A percentile compares a stretch with the other conserved stretches of the same genome.
Conservation (phyloP, 306 rosid genomes). For the Chamaecrista fasciculata region DNA sequence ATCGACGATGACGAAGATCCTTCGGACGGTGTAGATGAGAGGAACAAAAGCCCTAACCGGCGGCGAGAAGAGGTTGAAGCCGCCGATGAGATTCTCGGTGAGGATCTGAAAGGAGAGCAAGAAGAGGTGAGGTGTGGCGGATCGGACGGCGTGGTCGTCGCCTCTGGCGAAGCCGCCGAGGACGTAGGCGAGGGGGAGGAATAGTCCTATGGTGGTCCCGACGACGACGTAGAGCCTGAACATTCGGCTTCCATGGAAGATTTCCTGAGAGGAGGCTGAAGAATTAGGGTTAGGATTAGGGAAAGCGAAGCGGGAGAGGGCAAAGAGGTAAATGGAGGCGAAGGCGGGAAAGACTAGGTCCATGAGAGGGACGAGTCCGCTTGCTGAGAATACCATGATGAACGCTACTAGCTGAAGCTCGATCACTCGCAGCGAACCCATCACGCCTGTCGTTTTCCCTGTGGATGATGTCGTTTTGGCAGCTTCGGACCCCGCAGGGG, state of each 20-base stretch:
- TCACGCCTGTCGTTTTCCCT: conserved; percentile 29
- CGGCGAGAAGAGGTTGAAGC: conserved; percentile 66
- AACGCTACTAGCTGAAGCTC: conserved; percentile 84
- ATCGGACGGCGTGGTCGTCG: conserved; percentile 59
- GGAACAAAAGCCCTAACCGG: conserved; percentile 83
- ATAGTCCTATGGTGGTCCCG: conserved; percentile 69
- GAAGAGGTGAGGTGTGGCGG: conserved; percentile 77
- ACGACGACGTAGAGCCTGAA: conserved; percentile 51
- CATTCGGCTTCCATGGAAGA: conserved; percentile 45
- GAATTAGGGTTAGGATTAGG: conserved; percentile 24
- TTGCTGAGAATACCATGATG: conserved; percentile 75
- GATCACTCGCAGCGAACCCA: conserved; percentile 78
- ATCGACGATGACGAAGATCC: conserved; percentile 60
- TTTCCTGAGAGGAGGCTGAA: conserved; percentile 10
- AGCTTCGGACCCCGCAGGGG: conserved; percentile 19
- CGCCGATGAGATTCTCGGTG: conserved; percentile 66
- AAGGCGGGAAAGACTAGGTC: conserved; percentile 65
- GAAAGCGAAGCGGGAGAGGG: conserved; percentile 59
- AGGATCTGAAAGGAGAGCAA: conserved; percentile 72
- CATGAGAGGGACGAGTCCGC: conserved; percentile 76
- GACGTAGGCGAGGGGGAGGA: conserved; percentile 76
- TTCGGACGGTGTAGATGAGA: conserved; percentile 57
- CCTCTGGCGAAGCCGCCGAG: conserved; percentile 82
- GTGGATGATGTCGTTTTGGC: conserved; percentile 3
- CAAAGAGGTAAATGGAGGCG: conserved; percentile 50